Conservation (phyloP, 1,284 basidiomycete species). For the Peniophora sp. region DNA sequence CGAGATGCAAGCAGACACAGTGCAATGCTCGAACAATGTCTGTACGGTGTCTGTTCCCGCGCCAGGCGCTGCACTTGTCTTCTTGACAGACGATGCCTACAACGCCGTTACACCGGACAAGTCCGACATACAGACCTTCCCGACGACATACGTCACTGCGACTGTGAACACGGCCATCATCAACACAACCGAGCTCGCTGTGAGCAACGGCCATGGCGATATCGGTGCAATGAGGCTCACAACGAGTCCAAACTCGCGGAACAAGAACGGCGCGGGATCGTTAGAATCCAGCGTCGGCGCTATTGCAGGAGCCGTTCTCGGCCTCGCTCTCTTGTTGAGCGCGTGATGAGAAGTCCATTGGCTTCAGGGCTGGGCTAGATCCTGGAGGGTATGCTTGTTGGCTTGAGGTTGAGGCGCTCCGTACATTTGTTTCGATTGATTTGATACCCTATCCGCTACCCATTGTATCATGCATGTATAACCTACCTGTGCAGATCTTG, state of each 20-base stretch:
- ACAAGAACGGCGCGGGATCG: not conserved
- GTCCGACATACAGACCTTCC: conserved; percentile 34
- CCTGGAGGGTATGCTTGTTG: too few relatives aligned
- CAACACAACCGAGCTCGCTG: conserved; percentile 20
- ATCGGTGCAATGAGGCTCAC: conserved; percentile 7
- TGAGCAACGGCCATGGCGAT: conserved; percentile 19
- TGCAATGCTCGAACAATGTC: conserved; percentile 42
- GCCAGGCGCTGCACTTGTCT: conserved; percentile 67
- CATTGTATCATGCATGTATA: too few relatives aligned
- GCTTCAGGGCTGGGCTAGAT: too few relatives aligned
- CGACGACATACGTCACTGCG: conserved; percentile 39
- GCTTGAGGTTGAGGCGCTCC: too few relatives aligned
- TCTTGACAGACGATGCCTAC: conserved; percentile 44
- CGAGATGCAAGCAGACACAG: conserved; percentile 37
- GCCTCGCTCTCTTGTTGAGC: too few relatives aligned
- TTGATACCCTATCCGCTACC: too few relatives aligned
- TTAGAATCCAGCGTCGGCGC: too few relatives aligned
- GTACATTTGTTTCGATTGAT: too few relatives aligned
- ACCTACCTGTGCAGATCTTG: too few relatives aligned
- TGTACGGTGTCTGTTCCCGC: conserved; percentile 63
- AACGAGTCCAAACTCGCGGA: conserved; percentile 4
- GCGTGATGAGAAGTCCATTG: too few relatives aligned
- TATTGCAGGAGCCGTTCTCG: too few relatives aligned
- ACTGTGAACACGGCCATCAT: conserved; percentile 39
- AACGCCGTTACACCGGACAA: conserved; percentile 15